Evolutionary conservation across 148 eudicot genomes (phyloP).

Genomic region (Mesembryanthemum crystallinum): DNA sequence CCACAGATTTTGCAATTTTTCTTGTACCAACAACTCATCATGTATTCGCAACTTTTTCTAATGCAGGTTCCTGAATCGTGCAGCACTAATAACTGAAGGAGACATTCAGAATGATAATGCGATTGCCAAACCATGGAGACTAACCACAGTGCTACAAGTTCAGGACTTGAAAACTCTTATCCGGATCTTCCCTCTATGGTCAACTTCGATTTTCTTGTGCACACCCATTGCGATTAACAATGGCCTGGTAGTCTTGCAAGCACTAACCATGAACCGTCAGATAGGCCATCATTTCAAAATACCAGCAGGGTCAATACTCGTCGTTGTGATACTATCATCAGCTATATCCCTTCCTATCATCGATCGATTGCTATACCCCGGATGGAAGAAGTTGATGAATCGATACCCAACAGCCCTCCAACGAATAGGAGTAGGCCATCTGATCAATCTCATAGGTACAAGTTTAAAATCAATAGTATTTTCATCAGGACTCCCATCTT

Average conservation of each 20-base stretch:
- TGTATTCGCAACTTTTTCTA: background rate
- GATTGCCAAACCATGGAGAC: background rate
- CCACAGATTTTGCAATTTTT: too few species aligned
- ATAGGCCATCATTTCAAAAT: background rate
- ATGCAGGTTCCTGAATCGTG: background rate
- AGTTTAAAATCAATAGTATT: background rate
- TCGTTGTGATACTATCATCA: background rate
- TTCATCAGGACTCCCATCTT: background rate
- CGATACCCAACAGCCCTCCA: background rate
- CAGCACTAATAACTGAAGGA: background rate
- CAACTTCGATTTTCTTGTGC: conserved; percentile 35
- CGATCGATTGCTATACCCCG: background rate
- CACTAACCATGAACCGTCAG: conserved; percentile 11
- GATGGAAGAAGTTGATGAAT: background rate
- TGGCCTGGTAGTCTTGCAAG: conserved; percentile 47
- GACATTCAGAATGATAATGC: background rate
- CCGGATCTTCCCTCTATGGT: conserved; percentile 40
- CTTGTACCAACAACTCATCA: background rate
- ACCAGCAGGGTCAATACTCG: background rate
- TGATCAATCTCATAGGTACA: background rate
- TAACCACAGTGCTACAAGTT: background rate
- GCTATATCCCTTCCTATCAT: background rate
- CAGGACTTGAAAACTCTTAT: conserved; percentile 18
- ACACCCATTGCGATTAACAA: conserved; percentile 39
- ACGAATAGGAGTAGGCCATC: background rate